Evolutionary conservation across 768 basidiomycete species (phyloP).

Genomic region (Phanerodontia chrysosporium): DNA sequence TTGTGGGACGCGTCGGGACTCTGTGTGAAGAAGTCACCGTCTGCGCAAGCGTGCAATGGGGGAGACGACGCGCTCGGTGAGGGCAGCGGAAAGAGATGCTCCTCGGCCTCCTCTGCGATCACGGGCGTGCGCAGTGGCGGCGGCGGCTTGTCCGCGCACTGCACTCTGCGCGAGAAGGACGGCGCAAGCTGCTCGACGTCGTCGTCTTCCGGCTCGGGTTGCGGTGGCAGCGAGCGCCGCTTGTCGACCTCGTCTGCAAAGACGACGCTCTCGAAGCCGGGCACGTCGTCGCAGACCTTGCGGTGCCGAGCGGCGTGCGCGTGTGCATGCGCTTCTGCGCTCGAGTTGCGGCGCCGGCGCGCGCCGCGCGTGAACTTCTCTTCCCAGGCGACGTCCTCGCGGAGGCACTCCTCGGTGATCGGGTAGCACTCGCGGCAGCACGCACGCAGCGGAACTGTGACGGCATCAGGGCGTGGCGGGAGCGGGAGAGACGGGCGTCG

Average conservation of each 20-base stretch:
- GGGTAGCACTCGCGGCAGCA: constrained; percentile 65
- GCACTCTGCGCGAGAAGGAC: constrained; percentile 9
- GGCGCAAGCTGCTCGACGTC: constrained; percentile 7
- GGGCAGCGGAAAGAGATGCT: constrained; percentile 14
- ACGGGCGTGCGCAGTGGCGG: not conserved
- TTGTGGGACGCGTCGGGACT: not conserved
- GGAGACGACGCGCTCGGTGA: constrained; percentile 8
- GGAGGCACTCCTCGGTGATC: constrained; percentile 52
- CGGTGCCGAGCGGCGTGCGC: constrained; percentile 12
- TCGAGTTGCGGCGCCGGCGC: constrained; percentile 44
- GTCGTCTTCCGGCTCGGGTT: not conserved
- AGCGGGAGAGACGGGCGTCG: constrained; percentile 15
- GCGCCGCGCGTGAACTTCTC: constrained; percentile 64
- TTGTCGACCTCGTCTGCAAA: constrained; percentile 66
- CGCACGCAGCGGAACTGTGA: constrained; percentile 64
- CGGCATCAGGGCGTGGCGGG: constrained; percentile 34
- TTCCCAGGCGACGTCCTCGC: constrained; percentile 55
- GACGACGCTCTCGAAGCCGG: constrained; percentile 27
- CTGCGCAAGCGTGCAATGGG: constrained; percentile 6
- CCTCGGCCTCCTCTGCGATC: constrained; percentile 30
- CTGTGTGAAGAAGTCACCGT: not conserved
- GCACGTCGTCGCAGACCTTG: constrained; percentile 18
- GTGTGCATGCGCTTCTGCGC: constrained; percentile 18
- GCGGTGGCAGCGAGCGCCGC: constrained; percentile 38
- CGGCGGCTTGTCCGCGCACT: not conserved